Conservation (phyloP, 805 yeast genomes). For the Kodamaea kakaduensis region DNA sequence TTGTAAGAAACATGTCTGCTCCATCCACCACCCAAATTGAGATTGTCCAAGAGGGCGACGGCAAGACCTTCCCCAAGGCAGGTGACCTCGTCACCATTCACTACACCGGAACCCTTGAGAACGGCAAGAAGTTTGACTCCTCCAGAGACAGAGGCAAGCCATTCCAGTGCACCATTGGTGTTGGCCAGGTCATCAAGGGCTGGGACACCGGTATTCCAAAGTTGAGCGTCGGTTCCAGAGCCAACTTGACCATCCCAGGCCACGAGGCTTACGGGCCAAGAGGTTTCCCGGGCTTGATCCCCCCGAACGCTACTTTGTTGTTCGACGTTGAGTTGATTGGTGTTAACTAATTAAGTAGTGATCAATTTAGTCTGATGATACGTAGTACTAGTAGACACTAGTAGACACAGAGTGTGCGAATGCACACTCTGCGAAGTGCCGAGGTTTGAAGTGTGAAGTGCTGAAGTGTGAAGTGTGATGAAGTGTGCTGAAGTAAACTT, state of each 20-base stretch:
- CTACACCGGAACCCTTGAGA: conserved; percentile 91
- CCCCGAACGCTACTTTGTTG: conserved; percentile 91
- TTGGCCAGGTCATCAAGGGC: conserved; percentile 93
- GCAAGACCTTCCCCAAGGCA: conserved; percentile 74
- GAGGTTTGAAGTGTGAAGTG: too few relatives aligned
- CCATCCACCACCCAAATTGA: conserved; percentile 41
- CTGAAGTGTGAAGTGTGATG: too few relatives aligned
- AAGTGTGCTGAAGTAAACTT: too few relatives aligned
- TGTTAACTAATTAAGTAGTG: conserved; percentile 45
- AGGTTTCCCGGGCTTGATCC: conserved; percentile 96
- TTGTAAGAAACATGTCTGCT: conserved; percentile 29
- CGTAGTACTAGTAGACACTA: too few relatives aligned
- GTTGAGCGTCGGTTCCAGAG: conserved; percentile 89
- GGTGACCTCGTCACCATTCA: conserved; percentile 93
- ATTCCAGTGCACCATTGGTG: conserved; percentile 91
- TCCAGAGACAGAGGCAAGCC: conserved; percentile 94
- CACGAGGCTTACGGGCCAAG: conserved; percentile 89
- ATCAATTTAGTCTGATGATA: too few relatives aligned
- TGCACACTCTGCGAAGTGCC: too few relatives aligned
- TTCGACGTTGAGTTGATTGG: conserved; percentile 74
- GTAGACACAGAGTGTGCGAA: too few relatives aligned
- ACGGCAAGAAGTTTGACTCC: conserved; percentile 94
- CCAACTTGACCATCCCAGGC: conserved; percentile 88
- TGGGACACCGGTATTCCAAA: conserved; percentile 96
- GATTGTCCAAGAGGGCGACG: conserved; percentile 65